Evolutionary conservation across 441 rosid genomes (phyloP), one percentile per base, ranked within the genome.

Genomic region (Erysimum cheiri): DNA sequence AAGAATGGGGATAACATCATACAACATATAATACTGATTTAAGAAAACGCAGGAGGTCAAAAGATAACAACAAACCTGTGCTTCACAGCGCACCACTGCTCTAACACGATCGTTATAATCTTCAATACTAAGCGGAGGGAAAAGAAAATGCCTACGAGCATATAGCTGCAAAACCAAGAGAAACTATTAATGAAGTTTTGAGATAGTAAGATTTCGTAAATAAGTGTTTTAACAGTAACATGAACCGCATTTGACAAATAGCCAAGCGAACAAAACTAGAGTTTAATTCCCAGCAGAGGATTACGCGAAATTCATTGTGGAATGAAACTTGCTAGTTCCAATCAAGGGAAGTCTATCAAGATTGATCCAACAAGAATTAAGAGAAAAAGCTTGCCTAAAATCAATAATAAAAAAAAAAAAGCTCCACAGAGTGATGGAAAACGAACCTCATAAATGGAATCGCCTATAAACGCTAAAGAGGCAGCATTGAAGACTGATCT

Each of bases 41-140:
- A 5, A 28, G 35, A 17, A 47, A 32, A 57, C 15, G 36, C 8
- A 55, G 13, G 33, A 64, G 64, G 43, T 35, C 19, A 28, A 7
- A 55, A 19, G 52, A 22, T 32, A 43, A 44, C 8, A 54, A 78
- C 8, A 54, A 78, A 93, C 98, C 81, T 93, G 98, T 19, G 96
- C 94, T 81, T 91, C 98, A 78, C 96, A 91, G 14, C 97, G 85
- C 50, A 89, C 96, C 19, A 93, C 90, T 33, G 94, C 84, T 77
- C 71, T 88, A 47, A 93, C 98, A 12, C 88, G 89, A 44, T 84
- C 91, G 60, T 91, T 91, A 73, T 80, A 84, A 37, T 91, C 95
- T 68, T 93, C 98, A 32, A 91, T 87, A 68, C 82, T 89, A 35
- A 91, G 71, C 0, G 91, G 95, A 73, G 97, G 98, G 80, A 83